Base-by-base conservation (phyloP, 2,329 filamentous ascomycete genomes). In the Aspergillus amoenus region DNA sequence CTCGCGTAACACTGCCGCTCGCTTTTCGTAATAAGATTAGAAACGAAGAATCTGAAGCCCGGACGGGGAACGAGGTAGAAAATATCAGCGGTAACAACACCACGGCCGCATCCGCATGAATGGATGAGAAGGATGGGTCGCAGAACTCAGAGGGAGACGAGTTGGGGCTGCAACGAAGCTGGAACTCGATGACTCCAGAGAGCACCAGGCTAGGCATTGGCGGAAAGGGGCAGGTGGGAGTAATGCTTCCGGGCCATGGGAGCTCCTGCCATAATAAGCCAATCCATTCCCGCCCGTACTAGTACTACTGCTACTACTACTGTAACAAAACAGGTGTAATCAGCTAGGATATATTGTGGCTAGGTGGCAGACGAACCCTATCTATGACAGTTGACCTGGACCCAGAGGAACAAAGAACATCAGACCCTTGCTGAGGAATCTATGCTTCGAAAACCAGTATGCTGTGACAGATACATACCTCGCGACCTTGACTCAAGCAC, bases 1-100 rank as follows among this genome's bases (percentile, higher is more conserved):
- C 32, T 45, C 4, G 30, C 27, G 44, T 58, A 47, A 54, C 18
- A 49, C 56, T 44, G 46, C 49, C 59, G 43, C 21, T 54, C 43
- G 52, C 73, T 46, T 51, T 73, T 45, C 66, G 73, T 34, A 68
- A 73, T 59, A 79, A 75, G 49, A 61, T 63, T 61, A 60, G 57
- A 56, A 63, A 58, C 40, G 53, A 64, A 60, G 49, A 59, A 45
- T 63, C 54, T 47, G 58, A 51, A 57, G 46, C 34, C 41, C 43
- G 47, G 54, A 54, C 50, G 37, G 22, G 47, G 48, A 52, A 46
- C 41, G 40, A 54, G 42, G 48, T 61, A 63, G 59, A 60, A 52
- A 57, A 67, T 64, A 64, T 57, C 52, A 58, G 54, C 43, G 58
- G 56, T 60, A 64, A 64, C 48, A 56, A 58, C 44, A 59, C 55